Base-by-base conservation (phyloP, 2,329 filamentous ascomycete genomes). In the Botrytis galanthina region DNA sequence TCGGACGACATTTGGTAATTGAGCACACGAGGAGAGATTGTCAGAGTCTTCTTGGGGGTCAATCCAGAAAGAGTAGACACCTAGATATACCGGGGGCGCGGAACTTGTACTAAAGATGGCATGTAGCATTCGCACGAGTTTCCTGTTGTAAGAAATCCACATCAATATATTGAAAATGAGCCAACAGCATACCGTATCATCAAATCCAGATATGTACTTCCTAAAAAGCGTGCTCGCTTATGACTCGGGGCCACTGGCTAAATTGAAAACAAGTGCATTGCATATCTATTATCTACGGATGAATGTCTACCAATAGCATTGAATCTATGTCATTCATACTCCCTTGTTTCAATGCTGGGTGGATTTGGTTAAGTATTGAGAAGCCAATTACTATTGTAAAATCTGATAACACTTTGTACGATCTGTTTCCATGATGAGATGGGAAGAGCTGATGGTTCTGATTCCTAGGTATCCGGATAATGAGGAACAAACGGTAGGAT, bases 181-280 rank as follows among this genome's bases (percentile, higher is more conserved):
- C n/a, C 35, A 51, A 18, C 8, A 39, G 4, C 64, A 16, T 68
- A n/a, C n/a, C n/a, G n/a, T n/a, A 20, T n/a, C 35, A 57, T 29
- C 48, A 32, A 54, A 54, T 29, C 26, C 18, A 54, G 35, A 42
- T 32, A n/a, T n/a, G 16, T 20, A 35, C 14, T 26, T 54, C 26
- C 12, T 10, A 37, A 26, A 26, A 8, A 16, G 44, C 63, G 20
- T 37, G 12, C n/a, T 68, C 48, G 48, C 35, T 57, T 29, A 37
- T 68, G 66, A 57, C 32, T 68, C 64, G 35, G 64, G 48, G 66
- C 48, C 48, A 57, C 48, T 42, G 48, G 35, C 66, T 29, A 20
- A 39, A 39, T 39, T 39, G 66, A 68, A 68, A 39, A 9, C 48
- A 54, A 35, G 20, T 39, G 46, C 64, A 54, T 68, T 37, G 26